phyloP scores from a whole-genome alignment of 2,329 filamentous ascomycete genomes.

The Trichophyton mentagrophytes region DNA sequence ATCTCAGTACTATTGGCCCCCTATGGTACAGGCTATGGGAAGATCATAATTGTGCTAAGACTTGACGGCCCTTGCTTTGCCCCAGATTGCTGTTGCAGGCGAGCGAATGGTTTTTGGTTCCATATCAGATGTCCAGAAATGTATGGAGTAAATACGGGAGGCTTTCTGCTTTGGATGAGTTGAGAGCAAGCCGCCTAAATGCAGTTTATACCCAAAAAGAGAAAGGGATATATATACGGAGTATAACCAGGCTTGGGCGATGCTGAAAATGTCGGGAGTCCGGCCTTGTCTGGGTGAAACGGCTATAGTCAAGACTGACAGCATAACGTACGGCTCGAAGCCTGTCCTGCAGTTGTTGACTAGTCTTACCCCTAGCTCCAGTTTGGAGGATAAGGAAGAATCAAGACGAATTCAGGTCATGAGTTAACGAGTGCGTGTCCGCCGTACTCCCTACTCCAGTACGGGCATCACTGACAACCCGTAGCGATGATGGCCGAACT shows the following conservation, averaged over 20 bases:
- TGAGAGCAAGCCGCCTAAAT: not conserved
- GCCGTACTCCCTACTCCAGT: not conserved
- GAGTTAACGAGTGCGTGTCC: not conserved
- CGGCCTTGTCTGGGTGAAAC: not conserved
- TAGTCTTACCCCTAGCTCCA: not conserved
- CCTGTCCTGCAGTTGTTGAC: not conserved
- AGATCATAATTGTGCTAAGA: slow-evolving; percentile 3
- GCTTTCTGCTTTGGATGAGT: not conserved
- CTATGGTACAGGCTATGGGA: slow-evolving; percentile 2
- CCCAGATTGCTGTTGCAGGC: not conserved
- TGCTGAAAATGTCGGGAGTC: not conserved
- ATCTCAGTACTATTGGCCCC: slow-evolving; percentile 3
- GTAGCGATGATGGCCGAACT: slow-evolving; percentile 1
- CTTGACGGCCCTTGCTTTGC: slow-evolving; percentile 3
- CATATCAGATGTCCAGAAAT: not conserved
- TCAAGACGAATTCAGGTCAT: not conserved
- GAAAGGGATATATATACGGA: not conserved
- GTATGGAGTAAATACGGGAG: not conserved
- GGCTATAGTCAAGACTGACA: not conserved
- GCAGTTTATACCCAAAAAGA: not conserved
- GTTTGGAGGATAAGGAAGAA: no score
- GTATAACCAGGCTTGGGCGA: no score
- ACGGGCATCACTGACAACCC: not conserved
- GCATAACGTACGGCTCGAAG: not conserved
- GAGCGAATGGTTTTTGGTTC: not conserved